Percentiles rank a stretch among this genome's conserved stretches.
phyloP scores from a whole-genome alignment of 2,329 filamentous ascomycete species.

The Metarhizium humberi region DNA sequence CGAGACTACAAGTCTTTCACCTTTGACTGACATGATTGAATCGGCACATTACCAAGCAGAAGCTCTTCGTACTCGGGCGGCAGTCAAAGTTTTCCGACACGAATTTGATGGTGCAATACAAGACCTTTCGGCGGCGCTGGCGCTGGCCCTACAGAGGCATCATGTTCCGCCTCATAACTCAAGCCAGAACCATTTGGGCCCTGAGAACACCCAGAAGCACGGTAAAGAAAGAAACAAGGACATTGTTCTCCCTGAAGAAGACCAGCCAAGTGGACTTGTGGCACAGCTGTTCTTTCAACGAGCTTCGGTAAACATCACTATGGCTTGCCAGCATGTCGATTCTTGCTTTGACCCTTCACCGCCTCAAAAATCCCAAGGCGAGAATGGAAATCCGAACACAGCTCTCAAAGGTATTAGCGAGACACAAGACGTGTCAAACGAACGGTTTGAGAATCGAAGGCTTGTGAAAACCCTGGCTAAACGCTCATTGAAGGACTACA shows the following conservation, averaged over 20 bases:
- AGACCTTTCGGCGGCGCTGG: constrained; percentile 62
- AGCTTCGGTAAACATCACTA: constrained; percentile 59
- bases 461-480: constrained; percentile 66
- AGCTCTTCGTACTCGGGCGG: constrained; percentile 61
- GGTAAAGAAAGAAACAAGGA: constrained; percentile 10
- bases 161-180: constrained; percentile 42
- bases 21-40: constrained; percentile 58
- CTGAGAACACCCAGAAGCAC: not conserved
- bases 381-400: not conserved
- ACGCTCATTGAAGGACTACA: constrained; percentile 65
- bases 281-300: constrained; percentile 69
- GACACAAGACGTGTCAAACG: constrained; percentile 7
- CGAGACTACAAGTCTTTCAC: constrained; percentile 58
- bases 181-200: constrained; percentile 29
- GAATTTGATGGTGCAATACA: constrained; percentile 60
- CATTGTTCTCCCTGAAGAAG: constrained; percentile 27
- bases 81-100: constrained; percentile 66
- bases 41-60: constrained; percentile 55
- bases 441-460: constrained; percentile 38
- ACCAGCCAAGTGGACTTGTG: constrained; percentile 66
- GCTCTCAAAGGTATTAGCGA: constrained; percentile 7
- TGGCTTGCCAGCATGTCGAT: constrained; percentile 59
- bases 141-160: constrained; percentile 43
- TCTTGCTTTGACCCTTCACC: constrained; percentile 32
- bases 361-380: not conserved